Conservation (phyloP, 306 rosid species). For the Trichosanthes truncata region DNA sequence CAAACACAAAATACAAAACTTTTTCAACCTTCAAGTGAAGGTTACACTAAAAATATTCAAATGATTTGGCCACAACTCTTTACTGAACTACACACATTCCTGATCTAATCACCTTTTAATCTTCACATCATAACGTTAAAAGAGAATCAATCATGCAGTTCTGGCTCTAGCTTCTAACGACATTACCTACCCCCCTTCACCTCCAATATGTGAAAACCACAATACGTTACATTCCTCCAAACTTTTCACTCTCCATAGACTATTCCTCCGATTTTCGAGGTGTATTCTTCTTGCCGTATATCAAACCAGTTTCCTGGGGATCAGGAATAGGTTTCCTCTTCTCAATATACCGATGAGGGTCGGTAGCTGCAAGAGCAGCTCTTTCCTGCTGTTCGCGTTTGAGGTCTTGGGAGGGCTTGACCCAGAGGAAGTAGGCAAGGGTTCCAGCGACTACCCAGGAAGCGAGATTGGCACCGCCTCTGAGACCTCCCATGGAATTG, state of each 20-base stretch:
- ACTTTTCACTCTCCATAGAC: background rate
- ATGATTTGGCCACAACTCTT: background rate
- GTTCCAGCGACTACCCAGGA: conserved; percentile 95
- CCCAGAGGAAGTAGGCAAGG: conserved; percentile 86
- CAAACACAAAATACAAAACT: background rate
- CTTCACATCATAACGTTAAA: background rate
- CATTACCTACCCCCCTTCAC: background rate
- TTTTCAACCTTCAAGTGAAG: background rate
- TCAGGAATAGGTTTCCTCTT: conserved; percentile 80
- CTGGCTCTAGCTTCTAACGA: background rate
- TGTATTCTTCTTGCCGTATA: conserved; percentile 60
- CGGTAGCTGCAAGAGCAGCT: conserved; percentile 60
- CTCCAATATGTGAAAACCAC: background rate
- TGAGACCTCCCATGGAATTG: conserved; percentile 74
- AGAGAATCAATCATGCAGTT: background rate
- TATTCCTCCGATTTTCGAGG: conserved; percentile 27
- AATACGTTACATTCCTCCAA: background rate
- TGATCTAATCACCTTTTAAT: background rate
- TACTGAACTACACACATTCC: background rate
- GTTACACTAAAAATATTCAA: background rate
- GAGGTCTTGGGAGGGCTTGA: conserved; percentile 86
- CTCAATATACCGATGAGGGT: conserved; percentile 60
- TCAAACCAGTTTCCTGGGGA: conserved; percentile 81
- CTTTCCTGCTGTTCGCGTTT: conserved; percentile 65
- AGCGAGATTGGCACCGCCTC: conserved; percentile 75